Evolutionary conservation across 192 early-diverging fungal species (phyloP), one percentile per base, ranked within the genome.

Genomic region (Pilobolus umbonatus): DNA sequence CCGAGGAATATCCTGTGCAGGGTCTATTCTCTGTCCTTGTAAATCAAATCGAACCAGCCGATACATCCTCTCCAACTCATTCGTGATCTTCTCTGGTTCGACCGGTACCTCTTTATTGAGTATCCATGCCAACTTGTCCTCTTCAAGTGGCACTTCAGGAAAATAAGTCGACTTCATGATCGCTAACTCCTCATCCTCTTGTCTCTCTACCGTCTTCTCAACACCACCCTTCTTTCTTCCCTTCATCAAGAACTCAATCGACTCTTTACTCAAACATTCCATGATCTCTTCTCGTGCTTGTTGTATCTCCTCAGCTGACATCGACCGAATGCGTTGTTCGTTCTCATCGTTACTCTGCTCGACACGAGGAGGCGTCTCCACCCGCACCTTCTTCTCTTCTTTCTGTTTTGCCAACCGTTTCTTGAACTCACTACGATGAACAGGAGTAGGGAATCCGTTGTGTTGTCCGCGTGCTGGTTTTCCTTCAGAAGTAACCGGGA

Each of bases 11-110:
- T 88, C 72, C 6, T 54, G 54, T 12, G 56, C 61, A n/a, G 72
- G 72, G 11, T 77, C 74, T 34, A 95, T 65, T 6, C 92, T 74
- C 22, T 75, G 70, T 10, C 91, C 95, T 25, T 82, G 67, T 44
- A 97, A 90, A 31, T 87, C 89, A 64, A 95, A 95, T 30, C 95
- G 79, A 19, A 82, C 61, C 22, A 79, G 26, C 5, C 56, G 55
- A 17, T 58, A 65, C 4, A 65, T 21, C 5, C 7, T 25, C 1
- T 61, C 44, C 1, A 61, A 31, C 21, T 54, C 42, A 1, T 39
- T 12, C 22, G 55, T 12, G 2, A 25, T 25, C 2, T 15, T 66
- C 19, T 52, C 38, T 17, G 26, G 11, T 25, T 24, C 46, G 11
- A 29, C 38, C 6, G 15, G 29, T 9, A 47, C 17, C 19, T 49